These are phyloP conservation scores for Exserohilum turcica DNA, from an alignment of 2,329 filamentous ascomycete genomes.

Conservation along the genomic window DNA sequence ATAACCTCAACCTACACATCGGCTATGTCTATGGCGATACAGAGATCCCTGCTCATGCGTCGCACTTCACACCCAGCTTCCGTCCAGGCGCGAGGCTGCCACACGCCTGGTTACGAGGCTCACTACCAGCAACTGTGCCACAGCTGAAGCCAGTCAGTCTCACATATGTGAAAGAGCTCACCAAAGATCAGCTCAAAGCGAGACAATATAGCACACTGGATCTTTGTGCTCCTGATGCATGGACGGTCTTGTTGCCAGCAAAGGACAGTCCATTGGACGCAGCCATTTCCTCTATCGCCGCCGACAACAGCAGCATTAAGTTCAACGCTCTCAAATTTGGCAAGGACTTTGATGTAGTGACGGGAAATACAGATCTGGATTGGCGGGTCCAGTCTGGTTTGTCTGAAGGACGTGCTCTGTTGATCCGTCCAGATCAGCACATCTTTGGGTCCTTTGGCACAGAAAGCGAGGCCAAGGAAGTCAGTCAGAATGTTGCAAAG, in stretches of 20 bases:
- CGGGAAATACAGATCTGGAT: not conserved
- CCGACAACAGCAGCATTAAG: not conserved
- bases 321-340: not conserved
- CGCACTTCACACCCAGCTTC: not conserved
- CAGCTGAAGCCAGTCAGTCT: not conserved
- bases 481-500: not conserved
- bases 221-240: not conserved
- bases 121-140: not conserved
- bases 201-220: not conserved
- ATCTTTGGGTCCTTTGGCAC: not conserved
- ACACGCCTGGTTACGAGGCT: not conserved
- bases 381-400: not conserved
- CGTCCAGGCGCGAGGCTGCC: not conserved
- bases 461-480: not conserved
- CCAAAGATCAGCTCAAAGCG: not conserved
- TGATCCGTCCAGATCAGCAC: not conserved
- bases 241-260: not conserved
- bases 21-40: not conserved
- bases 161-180: not conserved
- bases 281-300: not conserved
- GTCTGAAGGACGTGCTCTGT: not conserved
- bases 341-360: not conserved
- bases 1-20: not conserved
- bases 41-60: not conserved
- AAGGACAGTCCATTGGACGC: not conserved